phyloP scores from a whole-genome alignment of 495 filamentous ascomycete genomes.

The Massariosphaeria phaeospora region DNA sequence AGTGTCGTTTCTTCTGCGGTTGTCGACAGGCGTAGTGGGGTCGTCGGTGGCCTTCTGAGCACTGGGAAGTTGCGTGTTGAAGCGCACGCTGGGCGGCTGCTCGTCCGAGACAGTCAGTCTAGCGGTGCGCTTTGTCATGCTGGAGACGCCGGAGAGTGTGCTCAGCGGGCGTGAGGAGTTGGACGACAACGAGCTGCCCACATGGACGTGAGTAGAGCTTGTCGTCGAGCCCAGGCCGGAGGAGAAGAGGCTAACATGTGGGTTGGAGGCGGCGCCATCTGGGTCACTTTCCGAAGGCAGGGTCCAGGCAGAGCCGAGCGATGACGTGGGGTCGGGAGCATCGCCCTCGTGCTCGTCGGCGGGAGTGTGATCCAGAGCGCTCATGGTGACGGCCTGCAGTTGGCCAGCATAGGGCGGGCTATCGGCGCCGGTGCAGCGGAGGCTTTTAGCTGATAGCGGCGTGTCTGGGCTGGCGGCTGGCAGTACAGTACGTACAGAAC shows the following conservation, averaged over 20 bases:
- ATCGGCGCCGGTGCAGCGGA: background rate
- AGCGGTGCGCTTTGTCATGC: constrained; percentile 15
- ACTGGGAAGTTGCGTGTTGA: constrained; percentile 17
- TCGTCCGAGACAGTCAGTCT: constrained; percentile 19
- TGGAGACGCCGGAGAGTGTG: constrained; percentile 8
- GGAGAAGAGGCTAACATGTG: constrained; percentile 23
- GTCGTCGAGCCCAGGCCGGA: background rate
- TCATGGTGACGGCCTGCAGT: background rate
- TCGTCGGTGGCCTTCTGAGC: constrained; percentile 46
- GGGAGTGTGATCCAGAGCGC: background rate
- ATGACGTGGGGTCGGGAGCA: background rate
- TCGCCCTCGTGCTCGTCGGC: background rate
- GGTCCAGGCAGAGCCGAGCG: too few species aligned
- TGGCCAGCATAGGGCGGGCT: background rate
- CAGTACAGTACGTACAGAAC: too few species aligned
- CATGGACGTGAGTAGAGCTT: background rate
- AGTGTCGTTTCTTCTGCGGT: constrained; percentile 11
- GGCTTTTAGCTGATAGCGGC: too few species aligned
- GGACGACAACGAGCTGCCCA: background rate
- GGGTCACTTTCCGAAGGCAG: too few species aligned
- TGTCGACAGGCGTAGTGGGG: constrained; percentile 37
- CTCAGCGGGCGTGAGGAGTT: constrained; percentile 25
- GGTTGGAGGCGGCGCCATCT: background rate
- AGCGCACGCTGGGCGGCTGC: constrained; percentile 17
- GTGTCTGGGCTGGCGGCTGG: too few species aligned